Conservation (phyloP, 805 yeast genomes). For the Cyberlindnera veronae region DNA sequence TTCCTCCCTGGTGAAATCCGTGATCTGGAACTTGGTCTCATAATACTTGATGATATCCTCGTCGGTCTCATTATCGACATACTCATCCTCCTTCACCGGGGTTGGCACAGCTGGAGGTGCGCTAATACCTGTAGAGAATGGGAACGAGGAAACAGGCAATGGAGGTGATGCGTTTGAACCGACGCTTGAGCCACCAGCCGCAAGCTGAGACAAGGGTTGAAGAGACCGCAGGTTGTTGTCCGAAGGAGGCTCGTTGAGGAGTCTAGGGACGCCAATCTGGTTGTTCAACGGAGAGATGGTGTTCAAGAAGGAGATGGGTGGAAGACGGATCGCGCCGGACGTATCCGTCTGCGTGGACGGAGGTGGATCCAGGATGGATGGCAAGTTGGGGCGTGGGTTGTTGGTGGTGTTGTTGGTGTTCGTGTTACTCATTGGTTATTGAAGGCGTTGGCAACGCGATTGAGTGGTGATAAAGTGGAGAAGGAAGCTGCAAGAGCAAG, state of each 20-base stretch:
- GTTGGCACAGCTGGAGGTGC: constrained; percentile 6
- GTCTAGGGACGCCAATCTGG: constrained; percentile 11
- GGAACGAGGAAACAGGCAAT: not conserved
- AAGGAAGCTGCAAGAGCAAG: no score
- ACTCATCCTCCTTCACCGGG: constrained; percentile 22
- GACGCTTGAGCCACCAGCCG: not conserved
- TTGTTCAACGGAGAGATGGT: constrained; percentile 6
- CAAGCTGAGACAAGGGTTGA: constrained; percentile 4
- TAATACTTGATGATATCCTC: constrained; percentile 29
- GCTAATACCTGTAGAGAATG: not conserved
- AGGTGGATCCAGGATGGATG: constrained; percentile 15
- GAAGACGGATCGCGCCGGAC: constrained; percentile 30
- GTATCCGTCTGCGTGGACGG: constrained; percentile 1
- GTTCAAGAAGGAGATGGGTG: constrained; percentile 37
- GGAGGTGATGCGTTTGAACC: no score
- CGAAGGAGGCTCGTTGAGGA: constrained; percentile 12
- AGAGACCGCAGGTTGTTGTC: constrained; percentile 7
- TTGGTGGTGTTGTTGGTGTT: constrained; percentile 4
- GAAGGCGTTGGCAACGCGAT: no score
- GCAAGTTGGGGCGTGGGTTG: constrained; percentile 18
- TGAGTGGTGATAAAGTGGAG: no score
- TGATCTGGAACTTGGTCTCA: constrained; percentile 24
- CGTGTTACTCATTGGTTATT: no score
- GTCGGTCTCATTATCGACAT: constrained; percentile 22
- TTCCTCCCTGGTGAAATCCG: constrained; percentile 28